Evolutionary conservation across 83 land plant species (phyloP), one percentile per base, ranked within the genome.

Genomic region (Thuja plicata): DNA sequence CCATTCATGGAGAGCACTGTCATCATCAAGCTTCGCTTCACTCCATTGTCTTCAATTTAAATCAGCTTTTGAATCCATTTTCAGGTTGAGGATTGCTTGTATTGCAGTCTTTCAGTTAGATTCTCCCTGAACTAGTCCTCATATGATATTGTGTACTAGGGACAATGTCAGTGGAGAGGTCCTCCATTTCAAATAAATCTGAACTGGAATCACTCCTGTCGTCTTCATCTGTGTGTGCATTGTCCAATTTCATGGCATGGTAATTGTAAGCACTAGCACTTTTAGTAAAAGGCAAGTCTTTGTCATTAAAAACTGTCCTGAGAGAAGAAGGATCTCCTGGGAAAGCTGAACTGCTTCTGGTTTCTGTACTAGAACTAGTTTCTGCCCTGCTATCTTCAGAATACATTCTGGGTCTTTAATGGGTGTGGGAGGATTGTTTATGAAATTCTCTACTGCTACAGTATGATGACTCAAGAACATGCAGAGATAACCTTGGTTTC

Each of bases 281-380:
- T 32, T 74, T 74, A 17, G 46, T 46, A 45, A 82, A 82, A 82
- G 32, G 24, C 30, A 82, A 13, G 32, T 82, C 85, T 27, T 41
- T 82, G 34, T 45, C 50, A 82, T 82, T 54, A 82, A 24, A n/a
- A 43, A 46, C 85, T 45, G 24, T 82, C 85, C 52, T 46, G 50
- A 82, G 85, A 82, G 15, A 54, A 82, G 85, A 43, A 82, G 6
- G 85, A 82, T 82, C 45, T 8, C 34, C 85, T 52, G 16, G 85
- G 85, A 82, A 82, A 82, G 52, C 85, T 82, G 85, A 82, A 82
- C 85, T 82, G 32, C 85, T 82, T 46, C 85, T 82, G 52, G 52
- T 82, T 21, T 82, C 85, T 40, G 48, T 41, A 82, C 52, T 11
- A 45, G 85, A 45, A n/a, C 78, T 74, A n/a, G 46, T 82, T 27